Base-by-base conservation (phyloP, 148 eudicot genomes). In the Hydrangea macrophylla region DNA sequence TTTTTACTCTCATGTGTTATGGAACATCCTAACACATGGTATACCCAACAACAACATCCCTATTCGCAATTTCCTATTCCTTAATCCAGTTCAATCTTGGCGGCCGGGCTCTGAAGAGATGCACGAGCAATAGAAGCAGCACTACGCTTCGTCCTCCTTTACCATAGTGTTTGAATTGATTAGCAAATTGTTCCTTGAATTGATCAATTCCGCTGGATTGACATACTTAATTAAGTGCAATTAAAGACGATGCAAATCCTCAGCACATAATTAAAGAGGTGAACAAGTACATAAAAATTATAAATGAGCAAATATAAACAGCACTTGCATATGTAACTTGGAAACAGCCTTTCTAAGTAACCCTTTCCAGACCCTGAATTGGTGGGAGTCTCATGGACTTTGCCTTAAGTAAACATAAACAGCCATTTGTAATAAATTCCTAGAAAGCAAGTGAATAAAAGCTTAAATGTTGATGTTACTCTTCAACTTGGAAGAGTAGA, bases 101-200 rank as follows among this genome's bases (percentile, higher is more conserved):
- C 37, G 90, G n/a, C n/a, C n/a, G n/a, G 88, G 73, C 85, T 80
- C 42, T 48, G 68, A 58, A 85, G 77, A 56, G 68, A 60, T 12
- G 80, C 53, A 22, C 73, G 81, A 48, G 83, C 79, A 64, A 70
- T 63, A 24, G 76, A 77, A 73, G 73, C 77, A 42, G 45, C 65
- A 36, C 71, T 61, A 50, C 63, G 86, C 60, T 74, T 76, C 72
- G 83, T 72, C 78, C 90, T 62, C 83, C 88, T 76, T 82, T 88
- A 64, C 88, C 83, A 53, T 71, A 62, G 68, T 82, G 88, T 50
- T 86, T 97, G 86, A 88, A 92, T 9, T 90, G 91, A 71, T 89
- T 86, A 10, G 91, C 86, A 72, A 94, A 94, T 54, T 94, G 97
- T 74, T 88, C 82, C 81, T 89, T 90, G 60, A 94, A 94, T 65